Evolutionary conservation across 2,329 filamentous ascomycete species (phyloP).

Genomic region (Apiospora hydei): DNA sequence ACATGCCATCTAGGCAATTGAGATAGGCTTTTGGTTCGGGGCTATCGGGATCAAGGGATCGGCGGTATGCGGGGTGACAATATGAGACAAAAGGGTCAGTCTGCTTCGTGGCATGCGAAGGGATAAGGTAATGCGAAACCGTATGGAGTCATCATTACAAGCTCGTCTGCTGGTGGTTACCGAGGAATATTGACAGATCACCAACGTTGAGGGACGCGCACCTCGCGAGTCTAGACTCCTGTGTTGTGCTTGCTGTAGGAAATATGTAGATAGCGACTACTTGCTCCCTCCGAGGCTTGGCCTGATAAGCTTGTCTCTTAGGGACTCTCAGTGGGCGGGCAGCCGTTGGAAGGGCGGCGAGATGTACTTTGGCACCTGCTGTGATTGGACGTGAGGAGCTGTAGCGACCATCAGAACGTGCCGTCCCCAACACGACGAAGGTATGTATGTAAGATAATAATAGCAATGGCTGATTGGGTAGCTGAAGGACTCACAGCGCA

Average conservation of each 20-base stretch:
- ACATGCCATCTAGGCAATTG: background rate
- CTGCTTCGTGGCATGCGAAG: background rate
- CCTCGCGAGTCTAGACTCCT: background rate
- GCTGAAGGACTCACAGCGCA: background rate
- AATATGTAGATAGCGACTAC: background rate
- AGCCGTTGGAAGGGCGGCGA: background rate
- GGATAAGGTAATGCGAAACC: background rate
- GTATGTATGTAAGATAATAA: constrained; percentile 8
- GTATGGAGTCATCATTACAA: background rate
- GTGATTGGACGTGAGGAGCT: background rate
- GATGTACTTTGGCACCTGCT: background rate
- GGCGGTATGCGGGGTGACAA: background rate
- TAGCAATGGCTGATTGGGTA: constrained; percentile 9
- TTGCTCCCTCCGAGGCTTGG: constrained; percentile 1
- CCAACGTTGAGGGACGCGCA: background rate
- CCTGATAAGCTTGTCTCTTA: constrained; percentile 12
- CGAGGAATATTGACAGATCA: background rate
- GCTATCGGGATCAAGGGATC: background rate
- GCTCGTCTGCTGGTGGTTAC: background rate
- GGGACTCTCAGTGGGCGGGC: background rate
- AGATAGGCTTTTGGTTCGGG: background rate
- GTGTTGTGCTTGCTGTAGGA: background rate
- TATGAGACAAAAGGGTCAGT: constrained; percentile 2
- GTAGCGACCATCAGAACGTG: constrained; percentile 10
- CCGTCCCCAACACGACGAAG: constrained; percentile 11